A percentile compares a stretch with the other conserved stretches of the same genome.
Conservation (phyloP, 2,329 filamentous ascomycete genomes). For the Aspergillus udagawae region DNA sequence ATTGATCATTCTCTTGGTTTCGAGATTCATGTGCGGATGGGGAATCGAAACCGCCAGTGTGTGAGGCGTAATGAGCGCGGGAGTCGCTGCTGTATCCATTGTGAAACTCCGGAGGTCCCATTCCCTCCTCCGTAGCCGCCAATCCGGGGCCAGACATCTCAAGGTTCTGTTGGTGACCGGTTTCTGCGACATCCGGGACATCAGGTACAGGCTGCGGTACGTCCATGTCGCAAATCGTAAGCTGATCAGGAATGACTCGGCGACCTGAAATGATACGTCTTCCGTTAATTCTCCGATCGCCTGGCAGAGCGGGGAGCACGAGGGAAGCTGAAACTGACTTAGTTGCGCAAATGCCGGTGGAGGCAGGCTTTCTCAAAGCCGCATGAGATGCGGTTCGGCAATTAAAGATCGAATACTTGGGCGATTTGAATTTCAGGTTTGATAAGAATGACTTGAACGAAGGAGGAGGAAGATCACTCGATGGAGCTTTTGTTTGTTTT, state of each 20-base stretch:
- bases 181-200: conserved; percentile 19
- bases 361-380: conserved; percentile 11
- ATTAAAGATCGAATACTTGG: neutral
- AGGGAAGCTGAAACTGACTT: conserved; percentile 15
- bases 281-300: conserved; percentile 4
- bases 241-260: neutral
- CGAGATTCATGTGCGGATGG: conserved; percentile 35
- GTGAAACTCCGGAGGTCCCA: conserved; percentile 19
- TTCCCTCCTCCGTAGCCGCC: conserved; percentile 34
- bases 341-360: conserved; percentile 13
- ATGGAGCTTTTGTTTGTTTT: conserved; percentile 5
- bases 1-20: conserved; percentile 45
- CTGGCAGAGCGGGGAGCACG: conserved; percentile 11
- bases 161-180: conserved; percentile 16
- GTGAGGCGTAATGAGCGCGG: conserved; percentile 47
- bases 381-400: conserved; percentile 13
- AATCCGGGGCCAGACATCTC: conserved; percentile 19
- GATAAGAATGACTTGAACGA: neutral
- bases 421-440: neutral
- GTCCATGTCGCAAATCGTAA: conserved; percentile 20
- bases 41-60: conserved; percentile 32
- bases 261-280: neutral
- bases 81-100: conserved; percentile 44
- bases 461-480: neutral
- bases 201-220: conserved; percentile 20